Evolutionary conservation across 345 rosid genomes (phyloP), one percentile per base, ranked within the genome.

Genomic region (Moricandia arvensis): DNA sequence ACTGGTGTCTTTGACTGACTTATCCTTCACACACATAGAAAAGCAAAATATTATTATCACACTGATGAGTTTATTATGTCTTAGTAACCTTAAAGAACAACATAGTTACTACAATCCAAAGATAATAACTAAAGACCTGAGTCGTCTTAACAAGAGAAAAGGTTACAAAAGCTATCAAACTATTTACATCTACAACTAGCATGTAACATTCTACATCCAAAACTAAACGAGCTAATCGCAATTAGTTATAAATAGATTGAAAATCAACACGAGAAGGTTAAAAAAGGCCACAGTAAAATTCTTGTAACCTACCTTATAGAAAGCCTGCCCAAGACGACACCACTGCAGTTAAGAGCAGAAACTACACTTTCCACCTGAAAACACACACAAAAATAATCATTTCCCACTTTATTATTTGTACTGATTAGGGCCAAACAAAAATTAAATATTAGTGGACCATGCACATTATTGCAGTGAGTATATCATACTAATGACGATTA

Each of bases 321-420:
- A 83, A 90, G 77, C 26, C 86, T 63, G 59, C 97, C 95, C 75
- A 93, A 82, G 74, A 91, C 72, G 3, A 80, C 86, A 74, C 97
- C 98, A 51, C 95, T 90, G 77, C 87, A 91, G 79, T 86, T 89
- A 47, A 94, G 91, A 18, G 96, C 97, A 5, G 81, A 81, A 65
- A 90, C 84, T 58, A 97, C 98, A 81, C 91, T 90, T 68, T 90
- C 96, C 61, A 95, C 95, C 95, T 94, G 93, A 63, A 63, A 68
- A 55, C 31, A 43, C 13, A 43, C 13, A 1, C 43, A 63, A 37
- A 61, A 3, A 0, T 13, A 73, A 64, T 27, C 70, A 63, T 47
- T 47, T 47, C 15, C 17, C 53, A 47, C 8, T 47, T 47, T 47
- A 47, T 15, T 47, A n/a, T n/a, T 6, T 15, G 55, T 13, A 13